A percentile compares a stretch with the other conserved stretches of the same genome.
These are phyloP conservation scores for Populus tomentosa DNA, from an alignment of 441 rosid genomes.

Conservation along the genomic window DNA sequence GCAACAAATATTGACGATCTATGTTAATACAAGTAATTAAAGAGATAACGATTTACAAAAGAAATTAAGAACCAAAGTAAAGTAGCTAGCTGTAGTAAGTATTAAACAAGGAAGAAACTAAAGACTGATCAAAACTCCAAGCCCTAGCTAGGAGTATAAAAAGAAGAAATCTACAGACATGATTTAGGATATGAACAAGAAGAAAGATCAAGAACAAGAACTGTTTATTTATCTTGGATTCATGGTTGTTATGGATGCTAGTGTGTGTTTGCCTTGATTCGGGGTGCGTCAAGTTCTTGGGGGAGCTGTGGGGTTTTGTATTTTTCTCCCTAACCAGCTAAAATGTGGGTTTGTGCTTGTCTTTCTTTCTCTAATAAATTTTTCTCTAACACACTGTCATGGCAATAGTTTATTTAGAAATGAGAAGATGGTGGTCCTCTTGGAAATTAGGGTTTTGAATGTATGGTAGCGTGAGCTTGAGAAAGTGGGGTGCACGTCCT, in stretches of 20 bases:
- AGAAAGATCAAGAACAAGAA: background rate
- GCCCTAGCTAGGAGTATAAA: background rate
- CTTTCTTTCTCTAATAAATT: background rate
- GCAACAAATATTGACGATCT: background rate
- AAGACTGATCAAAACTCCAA: background rate
- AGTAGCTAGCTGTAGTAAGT: background rate
- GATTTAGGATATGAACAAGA: background rate
- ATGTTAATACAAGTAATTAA: background rate
- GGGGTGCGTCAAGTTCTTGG: slow-evolving; percentile 23
- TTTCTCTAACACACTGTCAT: background rate
- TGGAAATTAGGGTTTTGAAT: slow-evolving; percentile 48
- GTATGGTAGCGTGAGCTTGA: slow-evolving; percentile 50
- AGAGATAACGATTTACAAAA: background rate
- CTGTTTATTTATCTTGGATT: background rate
- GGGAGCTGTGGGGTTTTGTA: slow-evolving; percentile 21
- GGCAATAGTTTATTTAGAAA: background rate
- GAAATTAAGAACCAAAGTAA: background rate
- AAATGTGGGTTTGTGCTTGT: background rate
- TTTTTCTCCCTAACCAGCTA: slow-evolving; percentile 10
- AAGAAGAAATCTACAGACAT: background rate
- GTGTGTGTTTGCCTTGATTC: slow-evolving; percentile 17
- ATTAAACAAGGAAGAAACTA: too few species aligned
- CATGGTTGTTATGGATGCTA: slow-evolving; percentile 6
- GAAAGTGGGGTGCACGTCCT: slow-evolving; percentile 56
- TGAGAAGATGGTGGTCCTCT: slow-evolving; percentile 13